Percentiles rank a stretch among this genome's conserved stretches.
Evolutionary conservation across 2,329 filamentous ascomycete genomes (phyloP).

Genomic region (Nemania diffusa): DNA sequence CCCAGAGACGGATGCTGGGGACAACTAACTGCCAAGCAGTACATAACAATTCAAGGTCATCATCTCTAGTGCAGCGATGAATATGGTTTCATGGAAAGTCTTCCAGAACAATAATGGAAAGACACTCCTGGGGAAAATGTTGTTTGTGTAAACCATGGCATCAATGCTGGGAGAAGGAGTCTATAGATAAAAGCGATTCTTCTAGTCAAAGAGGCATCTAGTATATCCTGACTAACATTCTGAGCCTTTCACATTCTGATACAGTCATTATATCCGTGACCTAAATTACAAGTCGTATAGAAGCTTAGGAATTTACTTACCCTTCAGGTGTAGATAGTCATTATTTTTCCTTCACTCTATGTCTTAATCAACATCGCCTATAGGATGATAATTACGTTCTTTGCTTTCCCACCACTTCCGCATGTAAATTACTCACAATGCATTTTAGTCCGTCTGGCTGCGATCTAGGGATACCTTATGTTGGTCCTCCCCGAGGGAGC

Average conservation of each 20-base stretch:
- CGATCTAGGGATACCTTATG: not conserved
- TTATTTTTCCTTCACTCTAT: not conserved
- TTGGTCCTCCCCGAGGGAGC: not conserved
- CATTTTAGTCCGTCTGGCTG: not conserved
- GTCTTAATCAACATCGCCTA: not conserved
- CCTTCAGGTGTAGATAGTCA: not conserved
- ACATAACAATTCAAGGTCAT: not conserved
- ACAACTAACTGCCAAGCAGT: conserved; percentile 45
- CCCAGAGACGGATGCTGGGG: conserved; percentile 55
- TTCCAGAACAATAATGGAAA: conserved; percentile 2
- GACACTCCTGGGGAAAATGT: not conserved
- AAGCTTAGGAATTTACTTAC: not conserved
- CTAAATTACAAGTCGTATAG: not conserved
- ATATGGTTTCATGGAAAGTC: not conserved
- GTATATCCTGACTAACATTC: not conserved
- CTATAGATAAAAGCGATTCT: conserved; percentile 19
- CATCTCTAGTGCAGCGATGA: not conserved
- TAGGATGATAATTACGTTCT: not conserved
- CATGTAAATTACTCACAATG: not conserved
- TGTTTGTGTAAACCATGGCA: not conserved
- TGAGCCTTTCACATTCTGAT: not conserved
- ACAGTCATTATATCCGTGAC: not conserved
- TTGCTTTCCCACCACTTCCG: not conserved
- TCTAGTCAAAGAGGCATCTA: not conserved
- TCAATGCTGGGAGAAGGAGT: not conserved